Conservation (phyloP, 2,329 filamentous ascomycete genomes). For the Acrocalymma vagum region DNA sequence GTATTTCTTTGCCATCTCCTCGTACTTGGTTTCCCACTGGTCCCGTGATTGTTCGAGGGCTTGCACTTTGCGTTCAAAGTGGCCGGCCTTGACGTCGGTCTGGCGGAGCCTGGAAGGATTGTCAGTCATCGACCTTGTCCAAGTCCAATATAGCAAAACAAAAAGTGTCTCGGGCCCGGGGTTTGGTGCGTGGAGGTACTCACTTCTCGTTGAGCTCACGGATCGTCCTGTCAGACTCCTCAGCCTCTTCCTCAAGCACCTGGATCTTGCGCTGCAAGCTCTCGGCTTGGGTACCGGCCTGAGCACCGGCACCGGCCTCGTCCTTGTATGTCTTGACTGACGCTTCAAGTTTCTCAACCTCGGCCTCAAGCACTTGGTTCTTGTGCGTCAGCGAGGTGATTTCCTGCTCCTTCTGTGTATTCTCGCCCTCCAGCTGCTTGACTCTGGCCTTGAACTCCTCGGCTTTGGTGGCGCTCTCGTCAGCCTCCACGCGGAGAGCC, state of each 20-base stretch:
- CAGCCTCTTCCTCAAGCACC: slow-evolving; percentile 96
- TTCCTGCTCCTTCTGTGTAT: slow-evolving; percentile 95
- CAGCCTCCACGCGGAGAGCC: slow-evolving; percentile 91
- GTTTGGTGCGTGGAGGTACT: slow-evolving; percentile 49
- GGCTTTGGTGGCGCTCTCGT: slow-evolving; percentile 80
- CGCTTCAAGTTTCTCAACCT: slow-evolving; percentile 92
- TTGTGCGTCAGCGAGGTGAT: slow-evolving; percentile 96
- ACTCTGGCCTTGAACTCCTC: slow-evolving; percentile 89
- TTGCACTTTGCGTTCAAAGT: slow-evolving; percentile 99
- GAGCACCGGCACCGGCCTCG: slow-evolving; percentile 79
- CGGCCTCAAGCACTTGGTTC: slow-evolving; percentile 86
- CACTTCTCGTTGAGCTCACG: slow-evolving; percentile 99
- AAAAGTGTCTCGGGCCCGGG: slow-evolving; percentile 2
- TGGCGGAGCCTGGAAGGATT: slow-evolving; percentile 80
- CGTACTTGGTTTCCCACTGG: slow-evolving; percentile 97
- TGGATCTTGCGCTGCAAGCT: slow-evolving; percentile 90
- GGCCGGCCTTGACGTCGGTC: slow-evolving; percentile 98
- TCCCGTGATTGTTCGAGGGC: slow-evolving; percentile 91
- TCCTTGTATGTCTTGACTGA: slow-evolving; percentile 88
- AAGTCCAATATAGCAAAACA: slow-evolving; percentile 1
- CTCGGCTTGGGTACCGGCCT: slow-evolving; percentile 90
- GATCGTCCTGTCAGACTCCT: slow-evolving; percentile 94
- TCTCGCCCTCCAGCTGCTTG: slow-evolving; percentile 93
- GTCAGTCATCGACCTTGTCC: slow-evolving; percentile 24
- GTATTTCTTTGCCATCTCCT: slow-evolving; percentile 96